Percentiles rank a stretch among this genome's conserved stretches.
phyloP scores from a whole-genome alignment of 78 protist genomes.

The Dictyostelium capitatum region DNA sequence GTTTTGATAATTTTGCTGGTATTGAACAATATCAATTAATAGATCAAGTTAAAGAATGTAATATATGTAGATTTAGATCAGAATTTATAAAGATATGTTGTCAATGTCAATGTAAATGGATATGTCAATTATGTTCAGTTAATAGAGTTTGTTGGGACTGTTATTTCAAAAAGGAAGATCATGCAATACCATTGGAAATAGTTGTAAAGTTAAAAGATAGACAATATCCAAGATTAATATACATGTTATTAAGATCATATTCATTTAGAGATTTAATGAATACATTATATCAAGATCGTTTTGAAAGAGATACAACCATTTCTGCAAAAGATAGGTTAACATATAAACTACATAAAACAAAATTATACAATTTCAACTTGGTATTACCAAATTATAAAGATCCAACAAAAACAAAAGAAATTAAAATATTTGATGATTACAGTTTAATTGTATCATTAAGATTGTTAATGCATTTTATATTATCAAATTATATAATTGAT shows the following conservation, averaged over 20 bases:
- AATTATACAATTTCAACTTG: constrained; percentile 7
- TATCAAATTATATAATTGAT: constrained; percentile 23
- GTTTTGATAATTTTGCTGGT: not conserved
- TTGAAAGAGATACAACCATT: not conserved
- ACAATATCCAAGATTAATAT: constrained; percentile 7
- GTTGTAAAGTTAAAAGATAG: not conserved
- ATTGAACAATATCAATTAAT: not conserved
- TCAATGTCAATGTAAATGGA: not conserved
- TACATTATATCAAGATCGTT: not conserved
- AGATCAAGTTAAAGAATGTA: not conserved
- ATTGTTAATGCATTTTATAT: constrained; percentile 9
- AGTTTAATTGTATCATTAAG: constrained; percentile 11
- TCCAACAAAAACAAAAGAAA: not conserved
- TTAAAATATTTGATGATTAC: constrained; percentile 18
- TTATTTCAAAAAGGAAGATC: not conserved
- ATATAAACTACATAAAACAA: constrained; percentile 15
- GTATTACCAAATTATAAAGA: not conserved
- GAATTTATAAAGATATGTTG: not conserved
- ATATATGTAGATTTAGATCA: constrained; percentile 12
- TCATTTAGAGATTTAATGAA: constrained; percentile 27
- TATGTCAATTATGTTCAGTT: not conserved
- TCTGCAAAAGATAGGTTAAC: not conserved
- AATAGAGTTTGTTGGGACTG: constrained; percentile 7
- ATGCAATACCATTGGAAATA: not conserved
- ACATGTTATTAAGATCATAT: not conserved